Evolutionary conservation across 257 asterid genomes (phyloP), one percentile per base, ranked within the genome.

Genomic region (Scutellaria baicalensis): DNA sequence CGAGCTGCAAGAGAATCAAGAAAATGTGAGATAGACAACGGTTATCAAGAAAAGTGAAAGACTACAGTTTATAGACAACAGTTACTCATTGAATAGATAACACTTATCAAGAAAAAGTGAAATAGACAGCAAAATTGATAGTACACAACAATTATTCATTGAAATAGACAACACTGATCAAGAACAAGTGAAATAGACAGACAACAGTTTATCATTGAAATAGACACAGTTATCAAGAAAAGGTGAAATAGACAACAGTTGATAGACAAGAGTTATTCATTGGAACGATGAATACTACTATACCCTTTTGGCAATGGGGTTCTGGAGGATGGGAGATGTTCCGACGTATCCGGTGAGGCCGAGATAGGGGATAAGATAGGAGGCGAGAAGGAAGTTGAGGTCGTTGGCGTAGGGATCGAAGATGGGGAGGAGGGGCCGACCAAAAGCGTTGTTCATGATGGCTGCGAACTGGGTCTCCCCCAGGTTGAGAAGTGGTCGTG

Each of bases 321-420:
- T 72, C 6, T 68, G 63, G 75, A 93, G 97, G 58, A 75, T 82
- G 0, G 95, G 89, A 45, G 82, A 89, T 2, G 96, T 91, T 4
- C 97, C 98, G 0, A 93, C 98, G 8, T 91, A 93, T 8, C 97
- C 98, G 0, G 95, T 93, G 79, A 91, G 95, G 60, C 98, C 97
- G 48, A 91, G 87, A 52, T 87, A 93, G 33, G 97, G 96, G 9
- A 93, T 69, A 5, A 93, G 59, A 60, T 89, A 93, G 3, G 89
- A 84, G 1, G 99, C 97, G 45, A 93, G 72, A 16, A 93, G 95
- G 58, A 82, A 91, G 59, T 91, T 89, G 17, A 91, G 67, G 63
- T 86, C 96, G 59, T 82, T 79, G 4, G 91, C 96, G 51, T 91
- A 91, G 9, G 97, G 97, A 84, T 91, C 87, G 35, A 93, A 93